phyloP scores from a whole-genome alignment of 164 flowering plant genomes.

The Platanus orientalis region DNA sequence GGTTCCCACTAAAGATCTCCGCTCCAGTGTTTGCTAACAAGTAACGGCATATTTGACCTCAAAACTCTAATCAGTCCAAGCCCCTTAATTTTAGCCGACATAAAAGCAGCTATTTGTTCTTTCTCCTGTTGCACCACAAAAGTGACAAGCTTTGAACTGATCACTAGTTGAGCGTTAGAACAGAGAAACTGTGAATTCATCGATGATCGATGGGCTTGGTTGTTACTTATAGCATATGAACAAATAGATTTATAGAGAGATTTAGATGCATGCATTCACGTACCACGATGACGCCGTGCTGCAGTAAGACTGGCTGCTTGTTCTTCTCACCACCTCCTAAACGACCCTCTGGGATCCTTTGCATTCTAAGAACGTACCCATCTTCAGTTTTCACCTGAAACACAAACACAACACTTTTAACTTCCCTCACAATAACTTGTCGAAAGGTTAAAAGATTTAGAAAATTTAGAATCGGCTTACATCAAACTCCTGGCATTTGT shows the following conservation, averaged over 20 bases:
- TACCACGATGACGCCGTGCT: constrained; percentile 76
- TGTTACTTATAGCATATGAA: too few species aligned
- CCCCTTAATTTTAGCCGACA: too few species aligned
- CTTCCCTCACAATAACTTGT: too few species aligned
- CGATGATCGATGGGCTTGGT: not conserved
- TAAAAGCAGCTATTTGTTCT: too few species aligned
- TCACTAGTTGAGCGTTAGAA: constrained; percentile 77
- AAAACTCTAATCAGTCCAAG: constrained; percentile 65
- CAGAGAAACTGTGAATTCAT: not conserved
- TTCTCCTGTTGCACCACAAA: too few species aligned
- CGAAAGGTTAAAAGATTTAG: too few species aligned
- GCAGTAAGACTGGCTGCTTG: constrained; percentile 56
- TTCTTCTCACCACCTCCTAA: constrained; percentile 9
- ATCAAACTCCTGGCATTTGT: constrained; percentile 64
- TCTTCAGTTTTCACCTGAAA: constrained; percentile 59
- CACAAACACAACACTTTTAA: too few species aligned
- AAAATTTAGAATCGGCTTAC: constrained; percentile 22
- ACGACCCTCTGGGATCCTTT: constrained; percentile 59
- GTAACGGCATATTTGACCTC: constrained; percentile 27
- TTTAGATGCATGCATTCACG: constrained; percentile 3
- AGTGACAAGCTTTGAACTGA: too few species aligned
- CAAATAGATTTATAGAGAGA: too few species aligned
- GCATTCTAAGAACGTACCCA: constrained; percentile 60
- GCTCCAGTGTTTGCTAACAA: too few species aligned
- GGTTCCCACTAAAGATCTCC: too few species aligned